Conservation (phyloP, 768 basidiomycete genomes). For the Kockovaella imperatae region DNA sequence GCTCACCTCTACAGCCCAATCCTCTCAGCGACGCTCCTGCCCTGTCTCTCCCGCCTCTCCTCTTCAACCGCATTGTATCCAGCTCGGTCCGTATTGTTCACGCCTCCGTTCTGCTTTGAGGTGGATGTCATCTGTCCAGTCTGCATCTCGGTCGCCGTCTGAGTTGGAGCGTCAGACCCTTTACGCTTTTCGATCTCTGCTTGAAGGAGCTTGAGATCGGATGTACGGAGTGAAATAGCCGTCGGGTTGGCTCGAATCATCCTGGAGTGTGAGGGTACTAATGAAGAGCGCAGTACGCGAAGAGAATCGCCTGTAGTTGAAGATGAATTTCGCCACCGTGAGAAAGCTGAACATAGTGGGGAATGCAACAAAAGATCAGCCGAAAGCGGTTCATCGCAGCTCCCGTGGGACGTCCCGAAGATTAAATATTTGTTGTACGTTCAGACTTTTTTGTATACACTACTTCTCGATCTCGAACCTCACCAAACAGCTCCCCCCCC, state of each 20-base stretch:
- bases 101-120: neutral
- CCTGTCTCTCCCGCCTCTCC: conserved; percentile 11
- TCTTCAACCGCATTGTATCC: conserved; percentile 8
- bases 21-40: conserved; percentile 27
- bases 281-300: too few species aligned
- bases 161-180: neutral
- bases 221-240: conserved; percentile 34
- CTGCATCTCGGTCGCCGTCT: neutral
- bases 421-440: neutral
- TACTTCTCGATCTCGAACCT: neutral
- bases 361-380: too few species aligned
- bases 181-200: conserved; percentile 27
- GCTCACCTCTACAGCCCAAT: conserved; percentile 25
- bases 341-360: too few species aligned
- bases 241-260: conserved; percentile 41
- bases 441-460: neutral
- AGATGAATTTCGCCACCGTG: too few species aligned
- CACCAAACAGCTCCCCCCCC: neutral
- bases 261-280: neutral
- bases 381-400: too few species aligned
- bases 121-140: neutral
- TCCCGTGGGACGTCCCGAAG: too few species aligned
- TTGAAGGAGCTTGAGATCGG: conserved; percentile 33
- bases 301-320: too few species aligned
- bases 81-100: neutral